These are phyloP conservation scores for Claviceps lovelessii DNA, from an alignment of 2,329 filamentous ascomycete species.

Conservation along the genomic window DNA sequence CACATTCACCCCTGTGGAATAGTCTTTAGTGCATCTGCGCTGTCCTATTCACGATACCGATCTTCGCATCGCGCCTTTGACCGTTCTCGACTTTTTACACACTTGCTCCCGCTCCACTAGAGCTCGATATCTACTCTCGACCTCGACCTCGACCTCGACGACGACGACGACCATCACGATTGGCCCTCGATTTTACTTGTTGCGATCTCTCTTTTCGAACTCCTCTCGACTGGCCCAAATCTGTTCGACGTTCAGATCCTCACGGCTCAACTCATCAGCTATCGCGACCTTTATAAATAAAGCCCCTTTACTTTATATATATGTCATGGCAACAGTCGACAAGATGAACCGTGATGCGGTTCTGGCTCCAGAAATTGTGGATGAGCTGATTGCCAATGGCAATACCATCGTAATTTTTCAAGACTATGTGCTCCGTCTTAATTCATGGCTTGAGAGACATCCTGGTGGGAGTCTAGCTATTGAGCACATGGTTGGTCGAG, in stretches of 20 bases:
- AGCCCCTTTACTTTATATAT: background rate
- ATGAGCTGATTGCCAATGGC: conserved; percentile 39
- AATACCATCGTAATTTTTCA: conserved; percentile 42
- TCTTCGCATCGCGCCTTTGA: background rate
- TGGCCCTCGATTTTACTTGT: background rate
- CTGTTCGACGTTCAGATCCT: background rate
- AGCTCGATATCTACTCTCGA: no score
- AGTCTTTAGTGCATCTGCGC: no score
- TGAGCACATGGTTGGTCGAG: conserved; percentile 34
- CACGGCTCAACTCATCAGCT: background rate
- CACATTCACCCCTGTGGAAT: background rate
- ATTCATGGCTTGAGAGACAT: conserved; percentile 43
- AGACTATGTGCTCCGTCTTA: conserved; percentile 38
- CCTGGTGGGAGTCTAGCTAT: conserved; percentile 46
- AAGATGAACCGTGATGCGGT: conserved; percentile 28
- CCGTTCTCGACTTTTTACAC: background rate
- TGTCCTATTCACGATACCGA: no score
- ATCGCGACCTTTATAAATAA: background rate
- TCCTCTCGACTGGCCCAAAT: background rate
- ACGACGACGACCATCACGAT: background rate
- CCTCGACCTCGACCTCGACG: background rate
- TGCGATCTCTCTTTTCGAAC: no score
- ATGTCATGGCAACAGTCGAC: background rate
- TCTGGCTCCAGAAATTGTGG: conserved; percentile 31
- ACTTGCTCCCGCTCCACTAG: background rate